Evolutionary conservation across 1,284 basidiomycete species (phyloP).

Genomic region (Malassezia japonica): DNA sequence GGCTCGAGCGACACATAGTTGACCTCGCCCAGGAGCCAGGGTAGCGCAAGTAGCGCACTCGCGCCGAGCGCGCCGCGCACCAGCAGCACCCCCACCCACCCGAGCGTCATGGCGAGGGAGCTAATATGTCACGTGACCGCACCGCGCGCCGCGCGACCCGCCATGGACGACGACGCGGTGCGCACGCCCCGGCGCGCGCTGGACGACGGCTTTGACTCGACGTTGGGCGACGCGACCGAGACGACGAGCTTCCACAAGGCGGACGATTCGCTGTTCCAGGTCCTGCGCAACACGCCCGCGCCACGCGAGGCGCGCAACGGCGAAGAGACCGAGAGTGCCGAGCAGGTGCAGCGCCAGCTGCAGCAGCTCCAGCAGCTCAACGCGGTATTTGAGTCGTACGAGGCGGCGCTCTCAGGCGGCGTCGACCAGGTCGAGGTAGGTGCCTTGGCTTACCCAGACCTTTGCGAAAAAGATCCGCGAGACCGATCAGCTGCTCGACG

Average conservation of each 20-base stretch:
- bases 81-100: conserved; percentile 13
- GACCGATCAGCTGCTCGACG: conserved; percentile 37
- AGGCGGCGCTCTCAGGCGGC: conserved; percentile 28
- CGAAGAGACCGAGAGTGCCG: conserved; percentile 21
- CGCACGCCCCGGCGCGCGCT: background rate
- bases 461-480: conserved; percentile 29
- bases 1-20: conserved; percentile 34
- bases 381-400: conserved; percentile 38
- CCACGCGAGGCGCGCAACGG: background rate
- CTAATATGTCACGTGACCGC: background rate
- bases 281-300: conserved; percentile 9
- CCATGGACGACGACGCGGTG: conserved; percentile 11
- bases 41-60: conserved; percentile 23
- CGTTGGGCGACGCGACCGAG: background rate
- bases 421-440: conserved; percentile 37
- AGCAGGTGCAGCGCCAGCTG: conserved; percentile 31
- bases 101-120: background rate
- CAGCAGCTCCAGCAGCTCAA: conserved; percentile 35
- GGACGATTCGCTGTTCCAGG: conserved; percentile 28
- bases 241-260: conserved; percentile 6
- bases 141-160: background rate
- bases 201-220: conserved; percentile 7
- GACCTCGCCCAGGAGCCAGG: conserved; percentile 38
- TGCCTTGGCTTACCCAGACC: conserved; percentile 14
- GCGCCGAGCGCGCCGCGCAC: conserved; percentile 22